Conservation (phyloP, 352 stramenopile genomes). For the Globisporangium barbulae region DNA sequence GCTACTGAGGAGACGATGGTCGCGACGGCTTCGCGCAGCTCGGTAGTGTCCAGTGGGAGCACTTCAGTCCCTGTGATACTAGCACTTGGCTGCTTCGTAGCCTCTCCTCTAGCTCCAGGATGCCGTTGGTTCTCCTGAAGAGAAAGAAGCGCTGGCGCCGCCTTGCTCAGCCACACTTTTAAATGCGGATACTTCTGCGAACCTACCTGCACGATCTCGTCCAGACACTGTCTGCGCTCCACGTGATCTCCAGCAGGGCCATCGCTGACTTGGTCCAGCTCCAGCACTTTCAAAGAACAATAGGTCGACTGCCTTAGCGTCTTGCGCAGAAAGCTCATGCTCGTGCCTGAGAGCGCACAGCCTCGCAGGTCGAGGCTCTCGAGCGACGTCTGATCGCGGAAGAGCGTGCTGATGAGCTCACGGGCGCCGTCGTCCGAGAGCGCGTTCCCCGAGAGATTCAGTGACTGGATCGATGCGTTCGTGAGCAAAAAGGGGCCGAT, state of each 20-base stretch:
- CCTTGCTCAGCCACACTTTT: neutral
- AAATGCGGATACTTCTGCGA: slow-evolving; percentile 12
- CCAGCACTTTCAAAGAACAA: slow-evolving; percentile 17
- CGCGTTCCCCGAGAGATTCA: slow-evolving; percentile 33
- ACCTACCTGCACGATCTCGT: neutral
- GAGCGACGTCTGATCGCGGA: slow-evolving; percentile 24
- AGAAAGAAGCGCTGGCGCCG: neutral
- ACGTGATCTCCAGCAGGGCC: neutral
- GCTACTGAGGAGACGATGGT: neutral
- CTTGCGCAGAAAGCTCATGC: slow-evolving; percentile 7
- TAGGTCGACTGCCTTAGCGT: neutral
- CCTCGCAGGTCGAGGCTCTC: slow-evolving; percentile 28
- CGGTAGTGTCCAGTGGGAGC: neutral
- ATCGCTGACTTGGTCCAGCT: slow-evolving; percentile 6
- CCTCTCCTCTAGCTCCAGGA: neutral
- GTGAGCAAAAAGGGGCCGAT: slow-evolving; percentile 24
- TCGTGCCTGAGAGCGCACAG: slow-evolving; percentile 26
- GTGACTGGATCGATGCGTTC: slow-evolving; percentile 22
- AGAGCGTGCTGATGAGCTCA: slow-evolving; percentile 31
- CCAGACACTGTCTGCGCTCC: neutral
- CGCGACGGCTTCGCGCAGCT: neutral
- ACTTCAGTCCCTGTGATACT: neutral
- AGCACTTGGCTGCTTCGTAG: neutral
- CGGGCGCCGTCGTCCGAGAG: slow-evolving; percentile 34
- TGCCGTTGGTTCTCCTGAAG: neutral